These are phyloP conservation scores for Penstemon eatonii DNA, from an alignment of 257 asterid species.

Conservation along the genomic window DNA sequence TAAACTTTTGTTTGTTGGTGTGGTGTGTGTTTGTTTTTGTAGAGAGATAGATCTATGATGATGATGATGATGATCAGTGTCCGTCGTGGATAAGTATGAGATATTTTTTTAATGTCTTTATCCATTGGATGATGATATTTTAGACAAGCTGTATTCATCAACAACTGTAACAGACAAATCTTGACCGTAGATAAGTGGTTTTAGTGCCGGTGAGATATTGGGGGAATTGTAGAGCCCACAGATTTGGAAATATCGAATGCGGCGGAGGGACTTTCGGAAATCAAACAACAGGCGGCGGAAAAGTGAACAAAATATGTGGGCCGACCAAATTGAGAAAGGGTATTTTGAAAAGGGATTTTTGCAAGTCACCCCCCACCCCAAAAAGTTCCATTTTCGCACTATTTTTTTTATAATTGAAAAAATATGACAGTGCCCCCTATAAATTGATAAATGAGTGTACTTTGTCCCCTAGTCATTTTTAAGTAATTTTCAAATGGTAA, in stretches of 20 bases:
- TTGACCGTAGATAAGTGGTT: constrained; percentile 24
- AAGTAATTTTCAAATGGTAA: too few species aligned
- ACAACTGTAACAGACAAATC: constrained; percentile 22
- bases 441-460: too few species aligned
- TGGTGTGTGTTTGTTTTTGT: background rate
- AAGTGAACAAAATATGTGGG: background rate
- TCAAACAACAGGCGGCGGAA: constrained; percentile 16
- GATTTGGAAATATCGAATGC: constrained; percentile 18
- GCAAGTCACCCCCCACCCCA: too few species aligned
- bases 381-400: too few species aligned
- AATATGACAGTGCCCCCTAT: too few species aligned
- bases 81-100: constrained; percentile 60
- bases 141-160: background rate
- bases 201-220: constrained; percentile 3
- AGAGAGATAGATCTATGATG: background rate
- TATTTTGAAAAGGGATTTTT: too few species aligned
- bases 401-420: too few species aligned
- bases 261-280: constrained; percentile 21
- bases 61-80: background rate
- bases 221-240: background rate
- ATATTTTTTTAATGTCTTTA: constrained; percentile 28
- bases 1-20: background rate
- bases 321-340: too few species aligned
- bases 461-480: too few species aligned
- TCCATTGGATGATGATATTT: background rate